Percentiles rank a stretch among this genome's conserved stretches.
Conservation (phyloP, 495 filamentous ascomycete genomes). For the Lasiosphaeris hirsuta region DNA sequence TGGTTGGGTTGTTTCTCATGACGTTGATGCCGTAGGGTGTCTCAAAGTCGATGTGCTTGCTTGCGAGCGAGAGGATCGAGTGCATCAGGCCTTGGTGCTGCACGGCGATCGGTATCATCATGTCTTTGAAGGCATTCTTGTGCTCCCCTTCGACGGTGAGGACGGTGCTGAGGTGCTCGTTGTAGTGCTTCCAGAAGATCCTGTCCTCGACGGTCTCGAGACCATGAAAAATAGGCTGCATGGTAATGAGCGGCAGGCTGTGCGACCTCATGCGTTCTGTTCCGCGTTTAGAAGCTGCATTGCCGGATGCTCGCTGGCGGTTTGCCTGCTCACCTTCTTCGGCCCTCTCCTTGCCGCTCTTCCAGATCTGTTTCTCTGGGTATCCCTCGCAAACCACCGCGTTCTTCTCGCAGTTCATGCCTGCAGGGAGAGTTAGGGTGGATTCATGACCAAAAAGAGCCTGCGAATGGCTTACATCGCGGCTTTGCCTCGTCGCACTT, state of each 20-base stretch:
- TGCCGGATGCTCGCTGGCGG: constrained; percentile 3
- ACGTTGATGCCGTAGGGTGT: constrained; percentile 47
- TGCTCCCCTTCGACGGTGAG: constrained; percentile 80
- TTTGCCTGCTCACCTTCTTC: constrained; percentile 59
- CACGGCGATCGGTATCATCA: constrained; percentile 81
- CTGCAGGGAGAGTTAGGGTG: constrained; percentile 38
- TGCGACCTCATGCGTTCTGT: constrained; percentile 43
- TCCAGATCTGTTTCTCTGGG: constrained; percentile 84
- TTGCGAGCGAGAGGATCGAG: constrained; percentile 80
- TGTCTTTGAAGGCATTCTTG: constrained; percentile 85
- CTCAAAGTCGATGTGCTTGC: constrained; percentile 68
- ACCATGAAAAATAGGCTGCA: constrained; percentile 78
- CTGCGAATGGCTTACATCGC: constrained; percentile 54
- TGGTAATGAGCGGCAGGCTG: constrained; percentile 55
- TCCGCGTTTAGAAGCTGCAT: constrained; percentile 25
- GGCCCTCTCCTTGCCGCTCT: constrained; percentile 71
- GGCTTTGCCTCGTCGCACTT: constrained; percentile 97
- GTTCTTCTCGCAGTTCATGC: constrained; percentile 91
- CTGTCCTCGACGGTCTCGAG: constrained; percentile 83
- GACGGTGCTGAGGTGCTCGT: constrained; percentile 73
- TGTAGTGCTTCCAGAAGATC: constrained; percentile 83
- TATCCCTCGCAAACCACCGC: constrained; percentile 91
- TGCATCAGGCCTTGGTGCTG: constrained; percentile 87
- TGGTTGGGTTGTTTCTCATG: constrained; percentile 40
- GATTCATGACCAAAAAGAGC: not conserved